Percentiles rank a stretch among this genome's conserved stretches.
Conservation (phyloP, 768 basidiomycete genomes). For the Boletus patriciae region DNA sequence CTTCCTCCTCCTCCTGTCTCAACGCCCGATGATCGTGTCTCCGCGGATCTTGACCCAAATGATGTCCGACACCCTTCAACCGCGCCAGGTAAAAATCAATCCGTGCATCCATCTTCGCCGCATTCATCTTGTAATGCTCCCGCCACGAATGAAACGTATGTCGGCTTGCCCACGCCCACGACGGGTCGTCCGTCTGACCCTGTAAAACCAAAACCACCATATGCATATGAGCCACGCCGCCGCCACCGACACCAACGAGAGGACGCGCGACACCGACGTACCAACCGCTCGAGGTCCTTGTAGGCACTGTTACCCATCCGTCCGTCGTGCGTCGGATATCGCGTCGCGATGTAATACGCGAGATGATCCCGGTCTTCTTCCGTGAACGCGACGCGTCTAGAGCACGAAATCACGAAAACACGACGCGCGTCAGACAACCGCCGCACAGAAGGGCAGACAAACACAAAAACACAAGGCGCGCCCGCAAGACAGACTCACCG, state of each 20-base stretch:
- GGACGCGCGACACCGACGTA: slow-evolving; percentile 29
- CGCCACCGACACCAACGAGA: neutral
- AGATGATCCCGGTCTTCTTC: slow-evolving; percentile 44
- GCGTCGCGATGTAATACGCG: slow-evolving; percentile 48
- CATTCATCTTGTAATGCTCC: slow-evolving; percentile 53
- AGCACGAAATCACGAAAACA: too few relatives aligned
- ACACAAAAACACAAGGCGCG: too few relatives aligned
- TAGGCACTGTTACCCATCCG: slow-evolving; percentile 52
- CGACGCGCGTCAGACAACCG: neutral
- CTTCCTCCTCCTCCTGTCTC: slow-evolving; percentile 4
- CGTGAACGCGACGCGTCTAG: slow-evolving; percentile 35
- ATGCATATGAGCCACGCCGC: neutral
- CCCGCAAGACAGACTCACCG: slow-evolving; percentile 8
- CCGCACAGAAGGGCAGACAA: neutral
- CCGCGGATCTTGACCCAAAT: slow-evolving; percentile 26
- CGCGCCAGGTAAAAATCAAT: slow-evolving; percentile 36
- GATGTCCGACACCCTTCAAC: slow-evolving; percentile 19
- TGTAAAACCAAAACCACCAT: slow-evolving; percentile 1
- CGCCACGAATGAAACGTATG: slow-evolving; percentile 67
- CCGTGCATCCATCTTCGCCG: slow-evolving; percentile 38
- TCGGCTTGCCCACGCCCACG: slow-evolving; percentile 37
- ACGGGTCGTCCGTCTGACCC: slow-evolving; percentile 37
- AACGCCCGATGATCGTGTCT: slow-evolving; percentile 4
- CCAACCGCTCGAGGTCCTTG: slow-evolving; percentile 46
- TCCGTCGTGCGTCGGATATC: slow-evolving; percentile 43